Conservation (phyloP, 805 yeast genomes). For the Saccharomycopsis babjevae region DNA sequence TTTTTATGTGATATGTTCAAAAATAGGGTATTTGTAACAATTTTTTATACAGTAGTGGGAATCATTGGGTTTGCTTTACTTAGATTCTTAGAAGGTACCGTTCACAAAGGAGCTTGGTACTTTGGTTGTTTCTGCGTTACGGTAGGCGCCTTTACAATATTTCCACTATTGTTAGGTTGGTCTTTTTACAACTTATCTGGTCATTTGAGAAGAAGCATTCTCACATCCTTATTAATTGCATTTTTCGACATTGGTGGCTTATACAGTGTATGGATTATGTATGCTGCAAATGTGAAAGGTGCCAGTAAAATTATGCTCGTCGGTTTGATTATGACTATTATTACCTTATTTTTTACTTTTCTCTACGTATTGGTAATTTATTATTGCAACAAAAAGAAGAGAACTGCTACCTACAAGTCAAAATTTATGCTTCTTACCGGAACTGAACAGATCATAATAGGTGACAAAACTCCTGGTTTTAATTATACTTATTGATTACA, state of each 20-base stretch:
- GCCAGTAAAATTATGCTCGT: conserved; percentile 58
- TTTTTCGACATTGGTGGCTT: conserved; percentile 51
- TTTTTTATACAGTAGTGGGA: conserved; percentile 30
- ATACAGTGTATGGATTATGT: conserved; percentile 43
- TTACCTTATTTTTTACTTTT: conserved; percentile 22
- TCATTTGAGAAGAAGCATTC: too few relatives aligned
- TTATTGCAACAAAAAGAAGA: conserved; percentile 22
- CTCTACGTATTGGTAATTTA: conserved; percentile 29
- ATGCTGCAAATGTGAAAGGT: conserved; percentile 53
- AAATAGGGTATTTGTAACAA: conserved; percentile 42
- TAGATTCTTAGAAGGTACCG: too few relatives aligned
- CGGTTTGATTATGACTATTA: conserved; percentile 27
- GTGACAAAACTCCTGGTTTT: conserved; percentile 13
- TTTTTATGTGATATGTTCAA: too few relatives aligned
- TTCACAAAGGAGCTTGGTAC: too few relatives aligned
- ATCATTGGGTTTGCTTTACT: too few relatives aligned
- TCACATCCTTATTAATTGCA: too few relatives aligned
- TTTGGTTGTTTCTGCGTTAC: too few relatives aligned
- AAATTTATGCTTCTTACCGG: conserved; percentile 2
- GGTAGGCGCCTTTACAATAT: conserved; percentile 31
- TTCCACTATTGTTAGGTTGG: conserved; percentile 65
- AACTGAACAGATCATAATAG: conserved; percentile 8
- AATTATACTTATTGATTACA: conserved; percentile 12
- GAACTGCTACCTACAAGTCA: conserved; percentile 13
- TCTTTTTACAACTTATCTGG: conserved; percentile 36